Base-by-base conservation (phyloP, 441 rosid genomes). In the Erodium chrysanthum region DNA sequence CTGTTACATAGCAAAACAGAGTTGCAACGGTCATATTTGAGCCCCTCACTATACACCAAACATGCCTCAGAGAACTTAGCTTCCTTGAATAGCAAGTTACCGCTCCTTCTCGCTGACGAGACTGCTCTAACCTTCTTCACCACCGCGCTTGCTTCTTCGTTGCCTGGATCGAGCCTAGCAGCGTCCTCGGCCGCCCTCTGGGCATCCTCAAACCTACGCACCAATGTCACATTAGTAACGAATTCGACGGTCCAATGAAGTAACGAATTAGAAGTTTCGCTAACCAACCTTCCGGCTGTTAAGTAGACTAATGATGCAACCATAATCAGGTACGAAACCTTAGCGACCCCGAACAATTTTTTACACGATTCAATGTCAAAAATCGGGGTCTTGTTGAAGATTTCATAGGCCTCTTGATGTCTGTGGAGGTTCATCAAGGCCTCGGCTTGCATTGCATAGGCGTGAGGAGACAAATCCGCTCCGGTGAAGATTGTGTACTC, bases 381-480 rank as follows among this genome's bases (percentile, higher is more conserved):
- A 69, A 67, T 79, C 5, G 88, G 87, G 74, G 81, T 78, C 67
- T 86, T 83, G 33, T 60, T 67, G 75, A 82, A 84, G 25, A 79
- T 81, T 35, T 52, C 75, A 68, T 70, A 81, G 8, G 97, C 94
- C 73, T 89, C 91, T 58, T 86, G 81, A 61, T 89, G 92, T 74
- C 86, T 82, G 17, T 78, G 82, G 35, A 91, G 85, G 73, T 78
- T 81, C 78, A 89, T 20, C 11, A 88, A 69, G 0, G 97, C 91
- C 77, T 88, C 92, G 5, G 86, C 75, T 85, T 86, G 88, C 68
- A 89, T 76, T 11, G 94, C 85, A 76, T 75, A 81, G 27, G 85
- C 83, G 94, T 91, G 75, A 7, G 91, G 92, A 71, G 93, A 85
- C 8, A 90, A 85, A 78, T 87, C 88, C 2, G 88, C 91, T 67